These are phyloP conservation scores for Phoma herbarum DNA, from an alignment of 2,329 filamentous ascomycete genomes.

Conservation along the genomic window DNA sequence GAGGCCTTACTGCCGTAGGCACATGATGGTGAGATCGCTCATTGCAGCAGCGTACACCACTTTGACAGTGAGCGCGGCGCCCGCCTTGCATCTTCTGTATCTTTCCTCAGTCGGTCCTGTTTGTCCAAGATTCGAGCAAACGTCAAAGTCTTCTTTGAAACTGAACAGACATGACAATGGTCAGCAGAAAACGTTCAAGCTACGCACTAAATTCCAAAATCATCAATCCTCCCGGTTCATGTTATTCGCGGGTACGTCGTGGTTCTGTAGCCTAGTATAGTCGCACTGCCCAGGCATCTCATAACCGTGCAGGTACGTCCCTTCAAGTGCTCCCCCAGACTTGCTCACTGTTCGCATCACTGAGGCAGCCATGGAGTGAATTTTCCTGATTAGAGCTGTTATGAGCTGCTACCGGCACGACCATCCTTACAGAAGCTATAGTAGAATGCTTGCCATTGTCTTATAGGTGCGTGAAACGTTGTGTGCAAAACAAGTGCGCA, in stretches of 20 bases:
- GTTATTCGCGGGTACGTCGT: neutral
- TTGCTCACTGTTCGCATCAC: neutral
- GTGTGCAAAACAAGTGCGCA: neutral
- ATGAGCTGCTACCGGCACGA: neutral
- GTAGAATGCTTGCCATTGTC: neutral
- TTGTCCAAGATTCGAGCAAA: neutral
- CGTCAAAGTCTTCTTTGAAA: too few relatives aligned
- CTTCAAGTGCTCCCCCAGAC: too few relatives aligned
- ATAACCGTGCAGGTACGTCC: neutral
- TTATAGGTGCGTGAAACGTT: slow-evolving; percentile 5
- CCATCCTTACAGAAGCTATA: neutral
- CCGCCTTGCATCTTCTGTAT: neutral
- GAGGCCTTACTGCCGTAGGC: neutral
- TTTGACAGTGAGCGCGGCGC: neutral
- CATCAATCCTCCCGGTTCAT: neutral
- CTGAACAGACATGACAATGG: neutral
- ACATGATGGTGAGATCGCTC: neutral
- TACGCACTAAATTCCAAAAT: too few relatives aligned
- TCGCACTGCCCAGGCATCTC: neutral
- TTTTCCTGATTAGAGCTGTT: neutral
- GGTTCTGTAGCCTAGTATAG: neutral
- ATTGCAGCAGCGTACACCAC: neutral
- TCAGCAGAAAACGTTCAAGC: neutral
- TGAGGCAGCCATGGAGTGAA: neutral
- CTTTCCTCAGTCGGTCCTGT: neutral